phyloP scores from a whole-genome alignment of 768 basidiomycete genomes.

The Scleroderma citrinum region DNA sequence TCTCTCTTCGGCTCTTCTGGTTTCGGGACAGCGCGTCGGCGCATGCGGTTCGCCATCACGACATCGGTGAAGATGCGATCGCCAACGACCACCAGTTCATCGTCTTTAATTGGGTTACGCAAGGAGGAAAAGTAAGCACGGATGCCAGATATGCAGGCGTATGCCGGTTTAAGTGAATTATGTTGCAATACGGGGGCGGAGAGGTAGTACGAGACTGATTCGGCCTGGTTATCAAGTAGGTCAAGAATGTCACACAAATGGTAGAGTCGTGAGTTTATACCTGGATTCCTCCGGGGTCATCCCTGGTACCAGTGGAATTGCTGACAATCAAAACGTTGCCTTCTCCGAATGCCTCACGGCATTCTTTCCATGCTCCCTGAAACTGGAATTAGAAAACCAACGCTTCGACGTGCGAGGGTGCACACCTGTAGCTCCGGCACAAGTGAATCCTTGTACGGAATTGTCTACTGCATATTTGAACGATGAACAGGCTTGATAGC shows the following conservation, averaged over 20 bases:
- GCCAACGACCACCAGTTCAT: slow-evolving; percentile 77
- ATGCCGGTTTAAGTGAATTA: slow-evolving; percentile 69
- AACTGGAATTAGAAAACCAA: neutral
- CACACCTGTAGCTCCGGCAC: slow-evolving; percentile 71
- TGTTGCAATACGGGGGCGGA: slow-evolving; percentile 82
- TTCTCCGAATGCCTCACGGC: slow-evolving; percentile 66
- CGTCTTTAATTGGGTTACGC: slow-evolving; percentile 46
- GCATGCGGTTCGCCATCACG: slow-evolving; percentile 76
- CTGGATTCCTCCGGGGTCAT: slow-evolving; percentile 74
- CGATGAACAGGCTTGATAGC: neutral
- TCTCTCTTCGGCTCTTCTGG: slow-evolving; percentile 1
- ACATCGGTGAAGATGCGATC: slow-evolving; percentile 93
- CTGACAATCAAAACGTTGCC: slow-evolving; percentile 85
- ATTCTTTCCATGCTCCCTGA: slow-evolving; percentile 74
- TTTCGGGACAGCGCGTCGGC: slow-evolving; percentile 16
- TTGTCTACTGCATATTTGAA: slow-evolving; percentile 47
- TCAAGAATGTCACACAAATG: slow-evolving; percentile 24
- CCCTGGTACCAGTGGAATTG: slow-evolving; percentile 85
- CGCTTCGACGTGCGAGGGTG: neutral
- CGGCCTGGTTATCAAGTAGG: slow-evolving; percentile 41
- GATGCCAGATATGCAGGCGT: slow-evolving; percentile 67
- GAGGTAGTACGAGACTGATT: slow-evolving; percentile 75
- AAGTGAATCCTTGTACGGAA: slow-evolving; percentile 69
- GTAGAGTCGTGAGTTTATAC: slow-evolving; percentile 32
- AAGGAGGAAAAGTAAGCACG: slow-evolving; percentile 68